Evolutionary conservation across 2,329 filamentous ascomycete species (phyloP).

Genomic region (Trematosphaeria pertusa): DNA sequence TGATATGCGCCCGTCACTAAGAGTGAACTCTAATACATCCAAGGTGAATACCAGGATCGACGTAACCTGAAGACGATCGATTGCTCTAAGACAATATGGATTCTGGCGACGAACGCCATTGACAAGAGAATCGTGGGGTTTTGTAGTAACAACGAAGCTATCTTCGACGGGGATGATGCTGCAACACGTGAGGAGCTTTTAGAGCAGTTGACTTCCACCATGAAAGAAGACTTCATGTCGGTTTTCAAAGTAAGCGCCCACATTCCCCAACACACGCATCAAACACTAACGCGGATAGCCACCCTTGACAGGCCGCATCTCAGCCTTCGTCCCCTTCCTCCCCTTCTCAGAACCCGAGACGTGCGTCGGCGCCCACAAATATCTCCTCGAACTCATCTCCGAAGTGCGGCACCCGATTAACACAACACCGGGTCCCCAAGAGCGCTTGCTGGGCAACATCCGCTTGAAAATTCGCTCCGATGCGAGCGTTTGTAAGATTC

Average conservation of each 20-base stretch:
- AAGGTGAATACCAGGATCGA: slow-evolving; percentile 50
- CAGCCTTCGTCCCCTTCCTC: slow-evolving; percentile 52
- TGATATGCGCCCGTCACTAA: too few relatives aligned
- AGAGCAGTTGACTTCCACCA: too few relatives aligned
- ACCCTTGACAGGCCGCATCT: slow-evolving; percentile 41
- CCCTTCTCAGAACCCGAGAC: slow-evolving; percentile 51
- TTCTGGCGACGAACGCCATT: slow-evolving; percentile 56
- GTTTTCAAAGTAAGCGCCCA: too few relatives aligned
- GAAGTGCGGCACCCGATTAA: slow-evolving; percentile 35
- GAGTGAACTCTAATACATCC: too few relatives aligned
- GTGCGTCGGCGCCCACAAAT: slow-evolving; percentile 53
- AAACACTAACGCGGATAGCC: too few relatives aligned
- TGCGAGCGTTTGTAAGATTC: neutral
- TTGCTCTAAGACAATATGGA: slow-evolving; percentile 57
- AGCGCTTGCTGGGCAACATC: slow-evolving; percentile 1
- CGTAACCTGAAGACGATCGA: slow-evolving; percentile 44
- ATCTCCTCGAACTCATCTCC: slow-evolving; percentile 46
- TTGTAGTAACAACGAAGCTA: too few relatives aligned
- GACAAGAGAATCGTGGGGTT: slow-evolving; percentile 52
- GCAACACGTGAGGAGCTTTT: too few relatives aligned
- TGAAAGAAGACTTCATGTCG: too few relatives aligned
- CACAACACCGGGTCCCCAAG: neutral
- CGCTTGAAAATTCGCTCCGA: neutral
- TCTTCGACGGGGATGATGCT: too few relatives aligned
- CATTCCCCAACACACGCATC: too few relatives aligned